Evolutionary conservation across 2,329 filamentous ascomycete species (phyloP), one percentile per base, ranked within the genome.

Genomic region (Daldinia sp.): DNA sequence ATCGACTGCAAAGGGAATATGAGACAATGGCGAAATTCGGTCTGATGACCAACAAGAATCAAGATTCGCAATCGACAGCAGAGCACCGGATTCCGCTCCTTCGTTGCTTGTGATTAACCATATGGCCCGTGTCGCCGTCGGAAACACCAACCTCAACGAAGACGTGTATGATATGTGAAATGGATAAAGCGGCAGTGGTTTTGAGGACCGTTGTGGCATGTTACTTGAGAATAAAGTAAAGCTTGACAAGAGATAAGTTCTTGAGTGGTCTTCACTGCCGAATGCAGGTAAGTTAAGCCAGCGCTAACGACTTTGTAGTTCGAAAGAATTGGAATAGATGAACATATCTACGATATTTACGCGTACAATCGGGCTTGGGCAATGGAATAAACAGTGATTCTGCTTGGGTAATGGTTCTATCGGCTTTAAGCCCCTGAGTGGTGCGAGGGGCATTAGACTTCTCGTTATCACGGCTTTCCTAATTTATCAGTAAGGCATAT

Each of bases 1-100:
- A 56, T 56, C 53, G 53, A 42, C 53, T 7, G 15, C 5, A 39
- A 10, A 30, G 37, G 13, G 23, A 12, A 12, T 37, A 28, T 56
- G 51, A 54, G 30, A 54, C 51, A 7, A 10, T 12, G 33, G 3
- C n/a, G 51, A 54, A 53, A 37, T 10, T 54, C n/a, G 51, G 10
- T 7, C 33, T 23, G 18, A 37, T 35, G 13, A 26, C 51, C 33
- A 54, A 37, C 51, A 37, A n/a, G 30, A 23, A 35, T 37, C 6
- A 23, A 5, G 3, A 13, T 54, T 33, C 2, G 18, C 10, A 54
- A 3, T 37, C n/a, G 13, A 54, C 5, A 23, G 33, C 13, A 2
- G n/a, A 54, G 20, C 30, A 39, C 10, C 4, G 37, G 18, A 54
- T 37, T 6, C 6, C 33, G 18, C 15, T 39, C 23, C 7, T 51